phyloP scores from a whole-genome alignment of 169 alveolate genomes.

The Amoebophrya sp. region DNA sequence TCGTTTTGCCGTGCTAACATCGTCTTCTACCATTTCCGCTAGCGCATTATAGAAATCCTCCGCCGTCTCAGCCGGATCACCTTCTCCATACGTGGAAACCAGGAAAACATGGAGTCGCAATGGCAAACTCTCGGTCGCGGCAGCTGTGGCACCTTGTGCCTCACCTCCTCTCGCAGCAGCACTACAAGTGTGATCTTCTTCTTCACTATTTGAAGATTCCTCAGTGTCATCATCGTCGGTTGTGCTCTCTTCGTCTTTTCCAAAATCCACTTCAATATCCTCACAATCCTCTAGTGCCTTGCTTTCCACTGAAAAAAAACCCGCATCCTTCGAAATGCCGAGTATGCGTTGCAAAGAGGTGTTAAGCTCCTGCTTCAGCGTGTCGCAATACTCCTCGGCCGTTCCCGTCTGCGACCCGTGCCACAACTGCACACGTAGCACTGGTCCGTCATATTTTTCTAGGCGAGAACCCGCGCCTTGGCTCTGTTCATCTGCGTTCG shows the following conservation, averaged over 20 bases:
- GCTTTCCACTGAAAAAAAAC: background rate
- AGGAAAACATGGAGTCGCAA: background rate
- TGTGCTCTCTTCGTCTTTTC: background rate
- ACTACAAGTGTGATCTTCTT: background rate
- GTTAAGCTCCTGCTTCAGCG: background rate
- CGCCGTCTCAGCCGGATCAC: background rate
- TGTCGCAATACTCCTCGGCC: background rate
- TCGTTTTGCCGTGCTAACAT: background rate
- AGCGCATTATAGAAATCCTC: background rate
- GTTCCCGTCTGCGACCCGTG: constrained; percentile 12
- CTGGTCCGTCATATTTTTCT: background rate
- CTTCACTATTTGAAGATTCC: background rate
- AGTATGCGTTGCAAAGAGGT: background rate
- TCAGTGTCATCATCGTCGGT: no score
- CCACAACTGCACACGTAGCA: background rate
- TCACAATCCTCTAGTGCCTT: background rate
- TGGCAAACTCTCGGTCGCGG: background rate
- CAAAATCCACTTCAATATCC: background rate
- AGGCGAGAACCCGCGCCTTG: background rate
- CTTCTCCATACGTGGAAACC: background rate
- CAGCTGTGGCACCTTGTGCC: background rate
- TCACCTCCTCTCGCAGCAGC: background rate
- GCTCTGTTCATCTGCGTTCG: background rate
- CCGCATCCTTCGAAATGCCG: background rate
- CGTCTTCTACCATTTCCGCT: background rate